Evolutionary conservation across 2,329 filamentous ascomycete genomes (phyloP).

Genomic region (Sclerotinia subarctica): DNA sequence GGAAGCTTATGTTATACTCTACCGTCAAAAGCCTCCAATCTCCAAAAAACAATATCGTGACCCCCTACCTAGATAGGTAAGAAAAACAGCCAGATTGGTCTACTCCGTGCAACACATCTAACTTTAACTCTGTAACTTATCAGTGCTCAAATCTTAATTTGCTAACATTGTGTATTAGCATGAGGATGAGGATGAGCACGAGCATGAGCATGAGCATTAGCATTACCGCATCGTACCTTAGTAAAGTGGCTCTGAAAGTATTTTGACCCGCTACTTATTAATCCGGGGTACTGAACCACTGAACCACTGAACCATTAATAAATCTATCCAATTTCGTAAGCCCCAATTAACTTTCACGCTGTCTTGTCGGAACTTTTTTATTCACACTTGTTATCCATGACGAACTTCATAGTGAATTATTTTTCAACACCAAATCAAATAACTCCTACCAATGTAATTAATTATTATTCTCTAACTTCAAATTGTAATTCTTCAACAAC

Average conservation of each 20-base stretch:
- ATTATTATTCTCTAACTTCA: too few species aligned
- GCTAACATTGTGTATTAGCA: background rate
- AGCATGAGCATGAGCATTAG: too few species aligned
- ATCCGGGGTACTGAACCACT: conserved; percentile 4
- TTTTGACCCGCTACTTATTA: background rate
- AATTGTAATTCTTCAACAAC: background rate
- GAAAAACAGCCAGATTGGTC: too few species aligned
- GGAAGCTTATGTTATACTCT: background rate
- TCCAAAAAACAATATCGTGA: background rate
- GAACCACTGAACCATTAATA: background rate
- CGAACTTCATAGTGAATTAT: conserved; percentile 2
- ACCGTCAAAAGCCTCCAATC: background rate
- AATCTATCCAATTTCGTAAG: background rate
- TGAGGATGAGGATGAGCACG: too few species aligned
- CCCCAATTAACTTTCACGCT: background rate
- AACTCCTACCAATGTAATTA: background rate
- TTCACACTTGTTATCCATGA: conserved; percentile 2
- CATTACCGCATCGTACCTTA: background rate
- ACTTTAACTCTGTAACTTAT: background rate
- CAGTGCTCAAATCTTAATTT: background rate
- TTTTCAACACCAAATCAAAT: background rate
- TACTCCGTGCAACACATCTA: background rate
- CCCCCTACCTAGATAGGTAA: too few species aligned
- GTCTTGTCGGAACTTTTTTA: conserved; percentile 11
- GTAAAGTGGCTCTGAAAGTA: conserved; percentile 6